Conservation (phyloP, 1,284 basidiomycete genomes). For the Pseudozyma sp. region DNA sequence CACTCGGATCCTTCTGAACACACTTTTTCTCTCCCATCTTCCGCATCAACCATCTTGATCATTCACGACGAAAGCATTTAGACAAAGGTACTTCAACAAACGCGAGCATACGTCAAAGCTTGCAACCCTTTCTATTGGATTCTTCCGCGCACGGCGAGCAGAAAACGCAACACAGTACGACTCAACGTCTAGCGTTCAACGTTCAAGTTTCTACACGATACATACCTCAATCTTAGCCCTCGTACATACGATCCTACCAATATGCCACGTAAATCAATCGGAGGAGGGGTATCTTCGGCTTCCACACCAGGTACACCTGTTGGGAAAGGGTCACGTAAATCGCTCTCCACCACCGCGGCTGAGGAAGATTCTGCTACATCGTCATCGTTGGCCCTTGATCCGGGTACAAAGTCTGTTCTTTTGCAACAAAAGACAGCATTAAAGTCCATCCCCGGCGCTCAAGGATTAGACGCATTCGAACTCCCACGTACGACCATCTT, state of each 20-base stretch:
- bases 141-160: no score
- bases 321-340: slow-evolving; percentile 9
- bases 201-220: no score
- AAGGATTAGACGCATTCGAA: slow-evolving; percentile 81
- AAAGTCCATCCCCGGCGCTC: slow-evolving; percentile 8
- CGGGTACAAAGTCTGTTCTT: slow-evolving; percentile 17
- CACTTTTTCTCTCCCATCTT: no score
- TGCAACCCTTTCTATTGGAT: no score
- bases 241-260: background rate
- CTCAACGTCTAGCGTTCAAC: no score
- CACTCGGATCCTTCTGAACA: no score
- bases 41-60: no score
- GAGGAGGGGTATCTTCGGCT: slow-evolving; percentile 1
- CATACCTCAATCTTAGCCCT: background rate
- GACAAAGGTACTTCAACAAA: no score
- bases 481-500: slow-evolving; percentile 83
- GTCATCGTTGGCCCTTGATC: slow-evolving; percentile 5
- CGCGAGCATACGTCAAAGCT: no score
- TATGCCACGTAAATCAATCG: slow-evolving; percentile 38
- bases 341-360: background rate
- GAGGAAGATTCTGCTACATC: background rate
- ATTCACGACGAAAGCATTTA: no score
- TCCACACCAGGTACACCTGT: slow-evolving; percentile 17
- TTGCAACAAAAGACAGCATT: slow-evolving; percentile 35
- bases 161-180: no score